phyloP scores from a whole-genome alignment of 1,284 basidiomycete species.

The Erythrobasidium hasegawianum region DNA sequence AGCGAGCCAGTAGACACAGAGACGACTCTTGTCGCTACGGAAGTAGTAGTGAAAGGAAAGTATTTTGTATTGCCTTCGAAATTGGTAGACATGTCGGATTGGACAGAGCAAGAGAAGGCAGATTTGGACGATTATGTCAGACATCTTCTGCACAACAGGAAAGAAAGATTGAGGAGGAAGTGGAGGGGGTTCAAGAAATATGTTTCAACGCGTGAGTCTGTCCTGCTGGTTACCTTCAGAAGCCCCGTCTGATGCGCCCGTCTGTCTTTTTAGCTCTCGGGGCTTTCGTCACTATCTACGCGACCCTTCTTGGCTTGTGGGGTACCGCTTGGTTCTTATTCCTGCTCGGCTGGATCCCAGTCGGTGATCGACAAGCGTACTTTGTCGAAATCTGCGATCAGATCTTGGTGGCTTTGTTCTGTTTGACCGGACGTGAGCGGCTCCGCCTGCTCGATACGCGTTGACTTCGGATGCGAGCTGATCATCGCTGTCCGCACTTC shows the following conservation, averaged over 20 bases:
- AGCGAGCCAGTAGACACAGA: slow-evolving; percentile 21
- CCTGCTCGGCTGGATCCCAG: slow-evolving; percentile 36
- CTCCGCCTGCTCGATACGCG: not conserved
- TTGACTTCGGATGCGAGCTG: no score
- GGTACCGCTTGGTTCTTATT: slow-evolving; percentile 33
- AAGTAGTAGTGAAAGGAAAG: slow-evolving; percentile 20
- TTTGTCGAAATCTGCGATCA: slow-evolving; percentile 38
- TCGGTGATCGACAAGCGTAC: slow-evolving; percentile 30
- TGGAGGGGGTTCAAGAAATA: slow-evolving; percentile 35
- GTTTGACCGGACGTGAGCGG: slow-evolving; percentile 25
- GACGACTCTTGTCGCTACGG: slow-evolving; percentile 3
- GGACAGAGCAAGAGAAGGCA: slow-evolving; percentile 37
- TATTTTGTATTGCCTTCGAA: slow-evolving; percentile 33
- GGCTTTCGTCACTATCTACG: slow-evolving; percentile 34
- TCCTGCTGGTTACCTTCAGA: no score
- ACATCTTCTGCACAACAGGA: slow-evolving; percentile 35
- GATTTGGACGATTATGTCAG: slow-evolving; percentile 37
- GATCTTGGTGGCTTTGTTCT: slow-evolving; percentile 36
- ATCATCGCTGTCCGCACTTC: no score
- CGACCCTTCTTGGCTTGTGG: slow-evolving; percentile 34
- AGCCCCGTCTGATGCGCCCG: no score
- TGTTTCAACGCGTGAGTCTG: slow-evolving; percentile 34
- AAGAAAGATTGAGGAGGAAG: slow-evolving; percentile 22
- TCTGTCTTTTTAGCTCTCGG: slow-evolving; percentile 35
- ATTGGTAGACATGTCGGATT: slow-evolving; percentile 34